phyloP scores from a whole-genome alignment of 2,329 filamentous ascomycete species.

The Trichoderma koningii region DNA sequence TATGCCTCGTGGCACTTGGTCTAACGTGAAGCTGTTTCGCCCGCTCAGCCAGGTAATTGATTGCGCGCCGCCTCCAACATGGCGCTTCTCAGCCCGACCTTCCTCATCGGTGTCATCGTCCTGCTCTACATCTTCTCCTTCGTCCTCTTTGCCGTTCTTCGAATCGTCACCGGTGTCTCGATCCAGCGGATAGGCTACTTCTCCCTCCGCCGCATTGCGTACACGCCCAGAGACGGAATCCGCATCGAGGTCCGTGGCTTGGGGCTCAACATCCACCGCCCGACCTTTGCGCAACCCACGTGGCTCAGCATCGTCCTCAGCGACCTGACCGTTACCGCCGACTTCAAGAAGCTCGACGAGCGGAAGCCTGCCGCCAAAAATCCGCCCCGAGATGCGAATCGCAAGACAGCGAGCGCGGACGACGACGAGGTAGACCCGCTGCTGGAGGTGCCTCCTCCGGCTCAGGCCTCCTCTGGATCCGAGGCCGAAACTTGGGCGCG shows the following conservation, averaged over 20 bases:
- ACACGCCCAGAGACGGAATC: constrained; percentile 84
- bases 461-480: constrained; percentile 35
- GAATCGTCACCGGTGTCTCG: constrained; percentile 89
- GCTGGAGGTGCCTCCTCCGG: constrained; percentile 12
- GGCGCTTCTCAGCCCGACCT: constrained; percentile 73
- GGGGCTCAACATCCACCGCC: constrained; percentile 84
- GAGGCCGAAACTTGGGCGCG: constrained; percentile 78
- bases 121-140: constrained; percentile 90
- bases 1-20: not conserved
- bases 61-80: constrained; percentile 42
- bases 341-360: constrained; percentile 66
- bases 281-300: constrained; percentile 95
- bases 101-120: constrained; percentile 81
- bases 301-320: constrained; percentile 90
- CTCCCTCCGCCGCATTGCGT: constrained; percentile 86
- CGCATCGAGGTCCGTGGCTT: constrained; percentile 87
- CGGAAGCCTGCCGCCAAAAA: constrained; percentile 44
- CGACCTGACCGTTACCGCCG: constrained; percentile 81
- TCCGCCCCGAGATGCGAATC: constrained; percentile 36
- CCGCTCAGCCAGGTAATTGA: constrained; percentile 25
- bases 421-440: constrained; percentile 23
- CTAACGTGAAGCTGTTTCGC: constrained; percentile 1
- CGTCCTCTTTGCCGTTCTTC: constrained; percentile 87
- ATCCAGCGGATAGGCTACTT: constrained; percentile 95
- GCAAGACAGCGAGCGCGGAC: constrained; percentile 31